Evolutionary conservation across 768 basidiomycete species (phyloP).

Genomic region (Tricholoma terreum): DNA sequence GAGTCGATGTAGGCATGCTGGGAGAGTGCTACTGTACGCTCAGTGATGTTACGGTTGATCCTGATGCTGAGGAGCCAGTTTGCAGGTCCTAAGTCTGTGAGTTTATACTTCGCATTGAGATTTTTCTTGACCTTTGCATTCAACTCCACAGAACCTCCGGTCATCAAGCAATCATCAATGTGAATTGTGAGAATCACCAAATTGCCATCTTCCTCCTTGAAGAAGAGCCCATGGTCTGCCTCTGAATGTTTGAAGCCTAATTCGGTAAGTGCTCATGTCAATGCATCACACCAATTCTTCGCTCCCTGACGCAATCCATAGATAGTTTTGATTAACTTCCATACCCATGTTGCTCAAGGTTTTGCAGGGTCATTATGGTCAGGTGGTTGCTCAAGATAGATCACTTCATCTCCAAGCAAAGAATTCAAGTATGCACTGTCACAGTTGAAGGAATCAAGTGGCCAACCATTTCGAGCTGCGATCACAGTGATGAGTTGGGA

Average conservation of each 20-base stretch:
- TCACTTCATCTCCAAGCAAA: slow-evolving; percentile 20
- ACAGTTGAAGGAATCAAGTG: slow-evolving; percentile 19
- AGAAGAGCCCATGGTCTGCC: slow-evolving; percentile 24
- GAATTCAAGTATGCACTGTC: slow-evolving; percentile 22
- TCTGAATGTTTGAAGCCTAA: slow-evolving; percentile 21
- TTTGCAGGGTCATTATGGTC: neutral
- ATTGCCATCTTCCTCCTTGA: neutral
- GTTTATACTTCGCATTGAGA: neutral
- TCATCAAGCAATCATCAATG: slow-evolving; percentile 1
- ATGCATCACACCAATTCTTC: slow-evolving; percentile 25
- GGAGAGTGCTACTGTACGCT: slow-evolving; percentile 19
- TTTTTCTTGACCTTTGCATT: neutral
- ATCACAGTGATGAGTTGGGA: slow-evolving; percentile 23
- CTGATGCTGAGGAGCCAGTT: slow-evolving; percentile 17
- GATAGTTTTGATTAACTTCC: slow-evolving; percentile 18
- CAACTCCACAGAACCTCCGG: neutral
- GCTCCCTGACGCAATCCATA: slow-evolving; percentile 33
- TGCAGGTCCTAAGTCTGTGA: slow-evolving; percentile 4
- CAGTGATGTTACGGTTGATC: slow-evolving; percentile 11
- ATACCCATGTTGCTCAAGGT: slow-evolving; percentile 3
- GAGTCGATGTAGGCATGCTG: slow-evolving; percentile 32
- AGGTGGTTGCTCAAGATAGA: slow-evolving; percentile 22
- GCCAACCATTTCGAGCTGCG: slow-evolving; percentile 9
- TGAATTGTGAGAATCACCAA: neutral
- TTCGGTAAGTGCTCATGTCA: slow-evolving; percentile 17